Conservation (phyloP, 192 early-diverging fungal genomes). For the Backusella liffmaniae region DNA sequence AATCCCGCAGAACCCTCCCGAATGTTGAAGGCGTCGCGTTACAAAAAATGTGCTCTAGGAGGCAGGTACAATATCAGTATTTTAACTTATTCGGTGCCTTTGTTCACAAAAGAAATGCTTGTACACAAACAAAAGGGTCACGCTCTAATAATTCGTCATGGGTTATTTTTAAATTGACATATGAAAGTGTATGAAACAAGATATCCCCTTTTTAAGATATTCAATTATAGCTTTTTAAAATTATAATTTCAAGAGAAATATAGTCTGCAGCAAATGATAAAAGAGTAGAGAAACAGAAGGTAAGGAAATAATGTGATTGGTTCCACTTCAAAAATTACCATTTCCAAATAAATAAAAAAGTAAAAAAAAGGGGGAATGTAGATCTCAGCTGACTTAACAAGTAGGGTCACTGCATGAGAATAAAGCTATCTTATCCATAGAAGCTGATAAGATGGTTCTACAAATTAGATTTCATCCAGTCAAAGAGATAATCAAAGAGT, state of each 20-base stretch:
- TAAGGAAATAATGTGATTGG: background rate
- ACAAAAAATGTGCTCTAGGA: too few relatives aligned
- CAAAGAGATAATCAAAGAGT: background rate
- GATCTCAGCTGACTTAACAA: background rate
- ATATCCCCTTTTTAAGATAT: background rate
- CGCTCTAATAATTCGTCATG: background rate
- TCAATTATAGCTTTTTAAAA: background rate
- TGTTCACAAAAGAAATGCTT: background rate
- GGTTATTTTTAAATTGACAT: background rate
- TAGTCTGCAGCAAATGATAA: background rate
- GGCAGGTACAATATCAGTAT: background rate
- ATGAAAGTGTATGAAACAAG: background rate
- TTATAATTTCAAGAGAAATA: background rate
- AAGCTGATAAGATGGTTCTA: slow-evolving; percentile 3
- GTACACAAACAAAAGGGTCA: background rate
- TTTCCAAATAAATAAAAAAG: background rate
- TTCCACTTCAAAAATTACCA: background rate
- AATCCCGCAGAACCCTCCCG: too few relatives aligned
- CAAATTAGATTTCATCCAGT: slow-evolving; percentile 8
- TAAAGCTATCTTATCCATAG: background rate
- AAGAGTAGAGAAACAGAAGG: background rate
- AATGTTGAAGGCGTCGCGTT: too few relatives aligned
- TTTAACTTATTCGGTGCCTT: background rate
- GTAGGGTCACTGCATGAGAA: background rate
- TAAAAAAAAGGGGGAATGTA: background rate